Evolutionary conservation across 1,284 basidiomycete species (phyloP).

Genomic region (Cutaneotrichosporon curvatum): DNA sequence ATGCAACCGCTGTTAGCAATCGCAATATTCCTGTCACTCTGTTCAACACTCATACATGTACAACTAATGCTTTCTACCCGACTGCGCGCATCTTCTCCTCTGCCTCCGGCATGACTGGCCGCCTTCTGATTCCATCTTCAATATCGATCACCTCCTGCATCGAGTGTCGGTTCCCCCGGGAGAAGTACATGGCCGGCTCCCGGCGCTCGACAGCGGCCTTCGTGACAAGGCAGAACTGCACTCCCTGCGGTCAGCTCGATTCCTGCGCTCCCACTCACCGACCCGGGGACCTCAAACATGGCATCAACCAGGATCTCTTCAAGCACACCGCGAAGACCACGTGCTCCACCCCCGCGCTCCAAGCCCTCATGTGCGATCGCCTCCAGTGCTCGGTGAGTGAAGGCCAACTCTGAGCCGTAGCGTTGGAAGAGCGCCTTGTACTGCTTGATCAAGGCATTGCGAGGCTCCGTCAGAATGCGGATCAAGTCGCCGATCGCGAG

Average conservation of each 20-base stretch:
- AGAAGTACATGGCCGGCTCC: constrained; percentile 56
- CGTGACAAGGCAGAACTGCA: constrained; percentile 58
- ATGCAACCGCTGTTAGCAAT: too few relatives aligned
- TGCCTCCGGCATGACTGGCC: constrained; percentile 1
- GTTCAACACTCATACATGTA: too few relatives aligned
- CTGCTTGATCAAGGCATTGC: constrained; percentile 81
- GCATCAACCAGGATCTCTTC: constrained; percentile 77
- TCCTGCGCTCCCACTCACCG: constrained; percentile 57
- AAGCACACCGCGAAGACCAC: constrained; percentile 81
- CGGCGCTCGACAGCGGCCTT: constrained; percentile 53
- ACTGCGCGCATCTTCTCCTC: constrained; percentile 14
- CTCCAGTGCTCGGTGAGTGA: constrained; percentile 44
- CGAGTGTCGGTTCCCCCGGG: constrained; percentile 53
- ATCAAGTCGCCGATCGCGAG: constrained; percentile 68
- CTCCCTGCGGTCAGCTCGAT: constrained; percentile 47
- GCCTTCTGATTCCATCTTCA: constrained; percentile 46
- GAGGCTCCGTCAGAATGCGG: constrained; percentile 84
- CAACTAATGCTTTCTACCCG: too few relatives aligned
- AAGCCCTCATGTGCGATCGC: constrained; percentile 72
- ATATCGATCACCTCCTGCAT: constrained; percentile 55
- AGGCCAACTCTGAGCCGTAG: constrained; percentile 40
- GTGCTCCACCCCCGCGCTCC: constrained; percentile 77
- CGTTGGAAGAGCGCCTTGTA: constrained; percentile 66
- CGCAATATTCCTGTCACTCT: too few relatives aligned
- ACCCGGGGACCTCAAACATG: constrained; percentile 71